Conservation (phyloP, 345 rosid species). For the Combretum micranthum region DNA sequence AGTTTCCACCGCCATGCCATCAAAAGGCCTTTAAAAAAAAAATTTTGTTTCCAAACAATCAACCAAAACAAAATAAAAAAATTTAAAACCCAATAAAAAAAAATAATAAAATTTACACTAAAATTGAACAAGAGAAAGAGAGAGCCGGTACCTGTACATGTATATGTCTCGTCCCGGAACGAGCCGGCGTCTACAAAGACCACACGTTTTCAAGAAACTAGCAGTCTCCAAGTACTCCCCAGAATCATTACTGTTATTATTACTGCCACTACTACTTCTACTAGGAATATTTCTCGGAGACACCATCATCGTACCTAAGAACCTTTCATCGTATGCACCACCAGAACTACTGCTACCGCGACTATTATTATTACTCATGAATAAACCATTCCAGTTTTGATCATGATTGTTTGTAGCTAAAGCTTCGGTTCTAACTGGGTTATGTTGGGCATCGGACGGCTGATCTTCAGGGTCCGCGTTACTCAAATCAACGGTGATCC, state of each 20-base stretch:
- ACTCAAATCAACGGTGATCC: conserved; percentile 35
- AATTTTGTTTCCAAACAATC: too few relatives aligned
- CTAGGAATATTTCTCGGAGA: conserved; percentile 31
- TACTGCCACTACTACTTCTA: conserved; percentile 3
- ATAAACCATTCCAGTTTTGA: too few relatives aligned
- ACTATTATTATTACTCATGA: too few relatives aligned
- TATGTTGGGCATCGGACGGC: conserved; percentile 18
- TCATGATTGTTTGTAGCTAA: too few relatives aligned
- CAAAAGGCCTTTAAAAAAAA: too few relatives aligned
- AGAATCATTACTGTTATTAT: conserved; percentile 5
- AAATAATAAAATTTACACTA: neutral
- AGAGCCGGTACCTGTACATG: conserved; percentile 61
- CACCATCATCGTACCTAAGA: conserved; percentile 25
- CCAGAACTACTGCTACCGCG: too few relatives aligned
- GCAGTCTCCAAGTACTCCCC: conserved; percentile 18
- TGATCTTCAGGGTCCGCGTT: conserved; percentile 18
- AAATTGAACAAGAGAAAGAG: neutral
- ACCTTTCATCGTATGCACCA: conserved; percentile 17
- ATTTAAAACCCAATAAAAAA: too few relatives aligned
- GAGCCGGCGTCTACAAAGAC: conserved; percentile 61
- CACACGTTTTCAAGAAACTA: conserved; percentile 56
- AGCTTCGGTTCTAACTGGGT: conserved; percentile 4
- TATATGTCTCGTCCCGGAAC: conserved; percentile 70
- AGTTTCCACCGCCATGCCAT: too few relatives aligned
- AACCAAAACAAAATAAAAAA: too few relatives aligned